Percentiles rank a stretch among this genome's conserved stretches.
These are phyloP conservation scores for Biscogniauxia marginata DNA, from an alignment of 2,329 filamentous ascomycete genomes.

Conservation along the genomic window DNA sequence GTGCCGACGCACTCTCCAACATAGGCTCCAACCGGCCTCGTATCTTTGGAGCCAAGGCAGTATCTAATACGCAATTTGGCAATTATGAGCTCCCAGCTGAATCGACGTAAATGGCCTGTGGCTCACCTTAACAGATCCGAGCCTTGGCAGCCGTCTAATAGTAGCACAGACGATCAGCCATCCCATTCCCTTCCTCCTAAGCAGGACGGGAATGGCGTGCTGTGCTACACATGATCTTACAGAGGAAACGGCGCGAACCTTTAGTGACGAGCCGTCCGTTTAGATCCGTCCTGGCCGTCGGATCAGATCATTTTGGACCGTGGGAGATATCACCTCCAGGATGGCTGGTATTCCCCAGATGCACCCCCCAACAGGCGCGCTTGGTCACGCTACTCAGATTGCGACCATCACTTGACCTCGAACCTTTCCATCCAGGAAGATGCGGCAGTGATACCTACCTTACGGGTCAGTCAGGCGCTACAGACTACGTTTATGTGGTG, in stretches of 20 bases:
- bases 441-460: constrained; percentile 19
- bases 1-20: too few species aligned
- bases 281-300: constrained; percentile 23
- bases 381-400: constrained; percentile 26
- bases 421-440: constrained; percentile 16
- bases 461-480: constrained; percentile 24
- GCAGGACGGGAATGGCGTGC: neutral
- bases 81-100: neutral
- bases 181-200: neutral
- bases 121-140: neutral
- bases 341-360: constrained; percentile 3
- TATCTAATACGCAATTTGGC: neutral
- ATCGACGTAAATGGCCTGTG: neutral
- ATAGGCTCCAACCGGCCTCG: neutral
- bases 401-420: constrained; percentile 28
- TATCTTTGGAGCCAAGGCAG: neutral
- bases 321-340: neutral
- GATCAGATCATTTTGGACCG: neutral
- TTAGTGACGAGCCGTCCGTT: constrained; percentile 9
- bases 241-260: constrained; percentile 14
- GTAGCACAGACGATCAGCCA: neutral
- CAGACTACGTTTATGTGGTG: constrained; percentile 16
- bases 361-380: constrained; percentile 7
- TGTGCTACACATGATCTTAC: neutral
- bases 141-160: neutral